A percentile compares a stretch with the other conserved stretches of the same genome.
These are phyloP conservation scores for Penstemon barbatus DNA, from an alignment of 257 asterid species.

Conservation along the genomic window DNA sequence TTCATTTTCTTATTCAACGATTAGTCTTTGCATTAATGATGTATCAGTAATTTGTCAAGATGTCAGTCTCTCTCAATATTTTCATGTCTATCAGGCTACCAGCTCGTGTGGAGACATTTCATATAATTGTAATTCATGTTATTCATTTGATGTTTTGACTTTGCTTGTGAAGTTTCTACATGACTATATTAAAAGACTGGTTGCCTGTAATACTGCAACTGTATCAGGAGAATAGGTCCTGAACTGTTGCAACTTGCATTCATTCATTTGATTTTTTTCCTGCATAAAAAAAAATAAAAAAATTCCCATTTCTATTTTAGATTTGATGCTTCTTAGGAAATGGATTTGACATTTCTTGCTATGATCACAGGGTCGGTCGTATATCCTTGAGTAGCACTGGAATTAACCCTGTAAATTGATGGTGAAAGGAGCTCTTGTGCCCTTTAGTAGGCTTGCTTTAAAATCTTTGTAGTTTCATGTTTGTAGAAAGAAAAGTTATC, in stretches of 20 bases:
- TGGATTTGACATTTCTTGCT: slow-evolving; percentile 38
- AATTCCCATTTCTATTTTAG: slow-evolving; percentile 23
- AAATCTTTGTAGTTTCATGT: slow-evolving; percentile 38
- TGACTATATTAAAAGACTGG: background rate
- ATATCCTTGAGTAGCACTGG: slow-evolving; percentile 64
- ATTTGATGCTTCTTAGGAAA: slow-evolving; percentile 47
- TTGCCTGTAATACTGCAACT: slow-evolving; percentile 9
- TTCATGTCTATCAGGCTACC: too few relatives aligned
- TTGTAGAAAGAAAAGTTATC: slow-evolving; percentile 28
- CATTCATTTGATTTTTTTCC: slow-evolving; percentile 20
- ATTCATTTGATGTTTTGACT: background rate
- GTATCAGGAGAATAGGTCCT: slow-evolving; percentile 11
- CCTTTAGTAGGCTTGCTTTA: slow-evolving; percentile 39
- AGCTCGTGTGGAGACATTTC: too few relatives aligned
- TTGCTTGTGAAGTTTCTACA: slow-evolving; percentile 2
- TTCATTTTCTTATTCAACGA: too few relatives aligned
- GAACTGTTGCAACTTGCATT: slow-evolving; percentile 22
- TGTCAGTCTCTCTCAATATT: too few relatives aligned
- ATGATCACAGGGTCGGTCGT: slow-evolving; percentile 72
- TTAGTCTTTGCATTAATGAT: too few relatives aligned
- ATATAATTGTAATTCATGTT: too few relatives aligned
- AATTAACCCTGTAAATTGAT: slow-evolving; percentile 51
- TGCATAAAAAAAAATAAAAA: slow-evolving; percentile 14
- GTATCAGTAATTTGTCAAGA: too few relatives aligned
- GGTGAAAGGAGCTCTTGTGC: slow-evolving; percentile 59